Evolutionary conservation across 2,329 filamentous ascomycete genomes (phyloP), one percentile per base, ranked within the genome.

Genomic region (Fusarium proliferatum): DNA sequence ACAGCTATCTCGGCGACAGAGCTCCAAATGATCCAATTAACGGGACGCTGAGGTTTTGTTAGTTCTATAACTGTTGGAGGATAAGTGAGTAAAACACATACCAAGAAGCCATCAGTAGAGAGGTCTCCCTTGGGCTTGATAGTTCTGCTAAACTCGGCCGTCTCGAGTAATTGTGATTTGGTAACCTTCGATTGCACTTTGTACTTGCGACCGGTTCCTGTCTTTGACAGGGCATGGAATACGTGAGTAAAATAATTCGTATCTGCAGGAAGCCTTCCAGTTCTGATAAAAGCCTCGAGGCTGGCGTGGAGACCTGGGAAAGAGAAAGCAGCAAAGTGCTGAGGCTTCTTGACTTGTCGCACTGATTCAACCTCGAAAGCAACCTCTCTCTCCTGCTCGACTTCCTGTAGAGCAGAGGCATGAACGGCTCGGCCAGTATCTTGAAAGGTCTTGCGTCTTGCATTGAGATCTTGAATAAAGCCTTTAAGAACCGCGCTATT

Each of bases 21-120:
- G 62, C 86, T 88, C 85, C 86, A 91, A 0, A 93, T 77, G 3
- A 93, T 75, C 90, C 89, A 93, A 33, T 89, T 87, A 0, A 91
- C 86, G 0, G 86, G 82, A 5, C 84, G 82, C 64, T 85, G 70
- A 74, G 39, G n/a, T 9, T 33, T 17, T 23, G 52, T 76, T n/a
- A 76, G 72, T 53, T 39, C 12, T 15, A 21, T 21, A n/a, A 26
- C 33, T 2, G 6, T 36, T 3, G 19, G 17, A 36, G n/a, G 6
- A 26, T 36, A 52, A 55, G 19, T 7, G 21, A 42, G 21, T 7
- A 4, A 6, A 12, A 16, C 36, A 64, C 72, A 53, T 67, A 78
- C 76, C 49, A 77, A 42, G 49, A 77, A 78, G 19, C 77, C 74
- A 46, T 77, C 76, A 28, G 59, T 72, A 6, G 66, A 72, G 26